Conservation (phyloP, 2,329 filamentous ascomycete genomes). For the Fusarium haematococcum region DNA sequence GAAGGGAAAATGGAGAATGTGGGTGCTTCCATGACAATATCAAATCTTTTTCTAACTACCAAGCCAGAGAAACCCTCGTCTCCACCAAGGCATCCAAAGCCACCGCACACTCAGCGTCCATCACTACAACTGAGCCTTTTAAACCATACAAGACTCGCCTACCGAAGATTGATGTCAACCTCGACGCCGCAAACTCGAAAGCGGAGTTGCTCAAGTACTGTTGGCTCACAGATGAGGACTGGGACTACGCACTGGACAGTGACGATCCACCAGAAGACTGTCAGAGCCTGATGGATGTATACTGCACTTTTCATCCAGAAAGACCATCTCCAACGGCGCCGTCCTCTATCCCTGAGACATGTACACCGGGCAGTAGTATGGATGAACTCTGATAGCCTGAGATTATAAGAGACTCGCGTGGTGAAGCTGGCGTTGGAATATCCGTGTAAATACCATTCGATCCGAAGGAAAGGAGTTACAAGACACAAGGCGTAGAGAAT, state of each 20-base stretch:
- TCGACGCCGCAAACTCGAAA: not conserved
- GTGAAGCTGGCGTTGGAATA: not conserved
- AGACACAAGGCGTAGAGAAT: not conserved
- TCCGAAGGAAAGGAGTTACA: not conserved
- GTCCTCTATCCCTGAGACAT: not conserved
- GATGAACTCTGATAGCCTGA: not conserved
- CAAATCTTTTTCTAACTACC: not conserved
- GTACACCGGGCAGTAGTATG: not conserved
- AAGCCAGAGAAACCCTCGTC: not conserved
- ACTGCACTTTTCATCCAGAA: not conserved
- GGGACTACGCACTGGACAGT: not conserved
- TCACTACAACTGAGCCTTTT: not conserved
- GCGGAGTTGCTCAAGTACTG: not conserved
- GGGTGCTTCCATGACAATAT: not conserved
- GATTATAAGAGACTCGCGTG: not conserved
- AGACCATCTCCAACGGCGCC: not conserved
- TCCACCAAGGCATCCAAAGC: not conserved
- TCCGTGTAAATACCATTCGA: not conserved
- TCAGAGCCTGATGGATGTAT: not conserved
- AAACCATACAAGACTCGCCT: not conserved
- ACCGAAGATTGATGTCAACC: not conserved
- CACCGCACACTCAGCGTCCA: fast-evolving
- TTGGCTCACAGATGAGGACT: not conserved
- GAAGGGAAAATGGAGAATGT: not conserved
- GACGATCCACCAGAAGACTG: not conserved